phyloP scores from a whole-genome alignment of 495 filamentous ascomycete species.

The Hypoxylon fragiforme region DNA sequence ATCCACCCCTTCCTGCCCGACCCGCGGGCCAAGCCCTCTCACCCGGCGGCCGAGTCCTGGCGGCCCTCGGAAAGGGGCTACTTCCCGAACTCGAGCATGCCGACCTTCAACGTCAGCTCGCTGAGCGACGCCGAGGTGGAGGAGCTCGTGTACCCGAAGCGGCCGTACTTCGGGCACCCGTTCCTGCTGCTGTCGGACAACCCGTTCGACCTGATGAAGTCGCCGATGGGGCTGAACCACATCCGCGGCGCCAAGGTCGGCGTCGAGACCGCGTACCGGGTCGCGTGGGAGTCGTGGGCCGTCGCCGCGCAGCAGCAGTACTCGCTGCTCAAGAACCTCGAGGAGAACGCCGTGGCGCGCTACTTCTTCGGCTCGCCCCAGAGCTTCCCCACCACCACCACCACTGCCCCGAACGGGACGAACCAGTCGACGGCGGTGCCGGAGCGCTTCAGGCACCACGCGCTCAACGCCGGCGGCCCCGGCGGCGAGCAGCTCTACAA shows the following conservation, averaged over 20 bases:
- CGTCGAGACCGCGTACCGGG: slow-evolving; percentile 20
- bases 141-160: slow-evolving; percentile 31
- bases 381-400: slow-evolving; percentile 5
- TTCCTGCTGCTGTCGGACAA: slow-evolving; percentile 46
- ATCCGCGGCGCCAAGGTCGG: slow-evolving; percentile 10
- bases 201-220: slow-evolving; percentile 41
- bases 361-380: slow-evolving; percentile 54
- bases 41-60: slow-evolving; percentile 31
- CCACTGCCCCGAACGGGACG: background rate
- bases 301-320: slow-evolving; percentile 59
- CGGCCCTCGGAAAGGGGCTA: slow-evolving; percentile 30
- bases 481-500: slow-evolving; percentile 48
- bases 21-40: slow-evolving; percentile 28
- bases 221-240: slow-evolving; percentile 42
- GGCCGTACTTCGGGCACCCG: slow-evolving; percentile 45
- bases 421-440: slow-evolving; percentile 18
- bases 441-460: slow-evolving; percentile 12
- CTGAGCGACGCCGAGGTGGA: slow-evolving; percentile 22
- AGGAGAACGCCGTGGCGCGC: slow-evolving; percentile 44
- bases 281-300: slow-evolving; percentile 50
- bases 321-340: slow-evolving; percentile 57
- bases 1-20: slow-evolving; percentile 53
- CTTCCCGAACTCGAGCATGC: slow-evolving; percentile 16
- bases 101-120: slow-evolving; percentile 16
- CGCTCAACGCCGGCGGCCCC: slow-evolving; percentile 16